Conservation (phyloP, 768 basidiomycete genomes). For the Boletus fagicola region DNA sequence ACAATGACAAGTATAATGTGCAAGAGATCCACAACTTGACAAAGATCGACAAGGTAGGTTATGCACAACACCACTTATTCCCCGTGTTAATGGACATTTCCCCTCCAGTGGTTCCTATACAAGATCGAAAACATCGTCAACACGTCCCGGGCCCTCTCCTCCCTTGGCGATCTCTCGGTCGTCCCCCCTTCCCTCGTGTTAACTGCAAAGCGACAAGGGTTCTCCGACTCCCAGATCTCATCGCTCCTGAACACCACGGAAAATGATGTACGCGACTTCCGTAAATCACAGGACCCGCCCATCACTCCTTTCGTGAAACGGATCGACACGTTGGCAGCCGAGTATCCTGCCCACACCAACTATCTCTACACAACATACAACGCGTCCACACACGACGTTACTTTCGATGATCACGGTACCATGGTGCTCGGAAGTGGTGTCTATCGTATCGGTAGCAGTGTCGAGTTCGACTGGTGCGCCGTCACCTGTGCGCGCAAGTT, state of each 20-base stretch:
- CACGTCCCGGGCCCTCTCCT: slow-evolving; percentile 73
- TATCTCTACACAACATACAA: slow-evolving; percentile 99
- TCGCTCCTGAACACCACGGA: slow-evolving; percentile 74
- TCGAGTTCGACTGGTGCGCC: slow-evolving; percentile 99
- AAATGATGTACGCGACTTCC: slow-evolving; percentile 73
- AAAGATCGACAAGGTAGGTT: slow-evolving; percentile 89
- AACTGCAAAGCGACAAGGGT: slow-evolving; percentile 91
- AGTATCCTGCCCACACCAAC: slow-evolving; percentile 98
- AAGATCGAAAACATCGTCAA: slow-evolving; percentile 99
- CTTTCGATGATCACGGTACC: slow-evolving; percentile 95
- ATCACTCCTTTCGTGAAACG: slow-evolving; percentile 98
- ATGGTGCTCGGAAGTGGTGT: slow-evolving; percentile 99
- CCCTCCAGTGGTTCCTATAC: slow-evolving; percentile 87
- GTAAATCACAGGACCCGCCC: slow-evolving; percentile 68
- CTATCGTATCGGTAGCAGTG: slow-evolving; percentile 96
- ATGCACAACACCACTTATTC: background rate
- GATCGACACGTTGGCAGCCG: slow-evolving; percentile 98
- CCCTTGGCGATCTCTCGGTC: slow-evolving; percentile 63
- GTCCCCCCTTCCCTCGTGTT: slow-evolving; percentile 76
- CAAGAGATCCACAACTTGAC: slow-evolving; percentile 90
- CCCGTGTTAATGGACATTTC: background rate
- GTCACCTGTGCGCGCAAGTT: slow-evolving; percentile 95
- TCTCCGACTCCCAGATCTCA: slow-evolving; percentile 90
- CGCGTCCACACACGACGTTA: slow-evolving; percentile 91
- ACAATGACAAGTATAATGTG: slow-evolving; percentile 86